Evolutionary conservation across 73 alveolate genomes (phyloP).

Genomic region (Stentor coeruleus): DNA sequence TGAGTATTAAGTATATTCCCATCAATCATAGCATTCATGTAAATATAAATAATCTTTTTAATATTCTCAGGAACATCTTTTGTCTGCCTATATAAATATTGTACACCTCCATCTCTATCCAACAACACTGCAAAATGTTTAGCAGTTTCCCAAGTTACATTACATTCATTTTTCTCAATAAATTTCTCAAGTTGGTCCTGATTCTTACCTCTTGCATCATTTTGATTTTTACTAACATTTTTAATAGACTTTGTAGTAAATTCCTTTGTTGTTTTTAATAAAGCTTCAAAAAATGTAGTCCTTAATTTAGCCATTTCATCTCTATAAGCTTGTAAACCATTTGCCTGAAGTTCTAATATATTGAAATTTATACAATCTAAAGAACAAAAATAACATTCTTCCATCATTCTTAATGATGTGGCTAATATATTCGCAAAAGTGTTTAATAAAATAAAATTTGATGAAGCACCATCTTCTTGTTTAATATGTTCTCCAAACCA

Average conservation of each 20-base stretch:
- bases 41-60: background rate
- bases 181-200: background rate
- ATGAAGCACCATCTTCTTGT: too few relatives aligned
- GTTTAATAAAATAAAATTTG: too few relatives aligned
- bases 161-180: background rate
- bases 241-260: background rate
- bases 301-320: background rate
- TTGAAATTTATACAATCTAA: too few relatives aligned
- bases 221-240: background rate
- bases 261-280: background rate
- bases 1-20: background rate
- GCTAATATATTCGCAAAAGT: too few relatives aligned
- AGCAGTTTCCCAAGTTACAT: too few relatives aligned
- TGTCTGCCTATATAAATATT: background rate
- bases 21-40: background rate
- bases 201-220: background rate
- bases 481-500: too few relatives aligned
- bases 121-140: background rate
- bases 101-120: background rate
- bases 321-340: too few relatives aligned
- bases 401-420: too few relatives aligned
- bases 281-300: background rate
- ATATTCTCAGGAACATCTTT: background rate
- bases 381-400: too few relatives aligned
- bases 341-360: too few relatives aligned